Base-by-base conservation (phyloP, 2,329 filamentous ascomycete genomes). In the Aspergillus brasiliensis region DNA sequence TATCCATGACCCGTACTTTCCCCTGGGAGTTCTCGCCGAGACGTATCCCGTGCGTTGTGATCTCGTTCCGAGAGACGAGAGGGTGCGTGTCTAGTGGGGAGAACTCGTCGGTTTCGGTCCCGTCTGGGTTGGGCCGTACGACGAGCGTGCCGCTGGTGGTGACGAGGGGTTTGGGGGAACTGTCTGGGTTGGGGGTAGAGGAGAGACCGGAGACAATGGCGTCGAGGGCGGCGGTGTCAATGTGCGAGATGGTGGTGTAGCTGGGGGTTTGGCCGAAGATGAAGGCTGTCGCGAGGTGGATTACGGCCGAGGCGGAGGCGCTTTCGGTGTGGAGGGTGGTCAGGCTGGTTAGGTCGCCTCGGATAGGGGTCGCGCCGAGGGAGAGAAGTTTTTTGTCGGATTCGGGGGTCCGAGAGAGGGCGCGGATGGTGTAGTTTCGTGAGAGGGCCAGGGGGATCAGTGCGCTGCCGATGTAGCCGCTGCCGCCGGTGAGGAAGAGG, bases 241-340 rank as follows among this genome's bases (percentile, higher is more conserved):
- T 67, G 2, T 63, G 62, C 27, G 71, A 68, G 28, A 64, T 47
- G 28, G 62, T 62, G 3, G 60, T 62, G 46, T 71, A 75, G 7
- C 15, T 17, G 1, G 46, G 15, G 6, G 62, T 67, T 51, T 77
- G 66, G 55, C 68, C 65, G 64, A 81, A 79, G 66, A 80, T 72
- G 65, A 79, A 75, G 28, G 72, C 65, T 61, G 81, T 81, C 27
- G 76, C 79, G 5, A 80, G 71, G 57, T 81, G 77, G 57, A 80
- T 72, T 37, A 77, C 73, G 13, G 70, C 77, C 47, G 81, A 78
- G 8, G 68, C 68, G 1, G 64, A 1, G 63, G 57, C 3, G 76
- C 76, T 11, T 69, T 75, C 31, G 54, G 64, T 46, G 65, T 69
- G 25, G 51, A 81, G 68, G 21, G 69, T 62, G 3, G 72, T 70